Evolutionary conservation across 768 basidiomycete species (phyloP).

Genomic region (Rhizopogon vinicolor): DNA sequence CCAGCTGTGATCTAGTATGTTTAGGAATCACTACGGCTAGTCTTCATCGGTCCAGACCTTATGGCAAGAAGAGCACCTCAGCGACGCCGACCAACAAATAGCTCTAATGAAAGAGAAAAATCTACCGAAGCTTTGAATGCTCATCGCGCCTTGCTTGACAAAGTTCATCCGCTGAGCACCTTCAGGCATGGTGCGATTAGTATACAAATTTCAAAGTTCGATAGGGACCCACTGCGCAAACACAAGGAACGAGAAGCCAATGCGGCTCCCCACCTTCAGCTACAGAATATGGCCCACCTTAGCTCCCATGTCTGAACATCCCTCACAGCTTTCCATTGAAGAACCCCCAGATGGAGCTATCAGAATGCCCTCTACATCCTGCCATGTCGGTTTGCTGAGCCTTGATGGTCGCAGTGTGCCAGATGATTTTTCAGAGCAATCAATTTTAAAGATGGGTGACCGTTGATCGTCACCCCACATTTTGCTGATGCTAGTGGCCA

Average conservation of each 20-base stretch:
- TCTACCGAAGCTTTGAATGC: conserved; percentile 37
- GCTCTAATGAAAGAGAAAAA: conserved; percentile 44
- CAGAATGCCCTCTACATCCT: conserved; percentile 6
- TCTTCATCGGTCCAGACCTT: conserved; percentile 38
- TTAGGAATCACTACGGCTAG: conserved; percentile 61
- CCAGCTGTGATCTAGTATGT: not conserved
- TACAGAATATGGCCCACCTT: conserved; percentile 9
- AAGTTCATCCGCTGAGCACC: too few species aligned
- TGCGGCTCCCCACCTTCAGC: conserved; percentile 17
- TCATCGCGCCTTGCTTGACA: conserved; percentile 31
- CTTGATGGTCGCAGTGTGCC: too few species aligned
- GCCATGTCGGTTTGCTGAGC: too few species aligned
- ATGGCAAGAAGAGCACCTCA: conserved; percentile 51
- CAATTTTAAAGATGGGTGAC: too few species aligned
- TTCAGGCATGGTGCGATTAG: too few species aligned
- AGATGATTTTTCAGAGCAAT: too few species aligned
- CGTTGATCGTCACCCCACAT: too few species aligned
- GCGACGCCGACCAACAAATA: conserved; percentile 44
- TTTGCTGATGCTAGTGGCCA: too few species aligned
- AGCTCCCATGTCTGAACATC: not conserved
- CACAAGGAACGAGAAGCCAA: conserved; percentile 57
- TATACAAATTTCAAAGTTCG: conserved; percentile 24
- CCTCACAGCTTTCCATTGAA: not conserved
- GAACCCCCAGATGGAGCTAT: not conserved
- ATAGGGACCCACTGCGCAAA: conserved; percentile 58